Evolutionary conservation across 2,329 filamentous ascomycete species (phyloP).

Genomic region (Ploettnerulaceae sp.): DNA sequence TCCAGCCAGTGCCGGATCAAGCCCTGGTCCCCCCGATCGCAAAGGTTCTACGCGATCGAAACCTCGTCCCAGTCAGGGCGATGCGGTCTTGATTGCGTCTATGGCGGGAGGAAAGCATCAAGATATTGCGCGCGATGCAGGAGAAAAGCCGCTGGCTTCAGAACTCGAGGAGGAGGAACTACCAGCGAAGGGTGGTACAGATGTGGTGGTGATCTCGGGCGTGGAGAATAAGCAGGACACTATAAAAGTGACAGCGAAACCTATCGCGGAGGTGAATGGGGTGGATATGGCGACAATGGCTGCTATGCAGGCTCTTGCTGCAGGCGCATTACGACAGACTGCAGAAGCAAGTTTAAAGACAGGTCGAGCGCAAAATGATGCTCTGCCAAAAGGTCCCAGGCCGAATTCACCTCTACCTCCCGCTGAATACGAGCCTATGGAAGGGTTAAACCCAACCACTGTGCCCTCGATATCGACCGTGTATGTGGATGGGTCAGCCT

Average conservation of each 20-base stretch:
- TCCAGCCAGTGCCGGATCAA: constrained; percentile 40
- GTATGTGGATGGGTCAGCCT: constrained; percentile 9
- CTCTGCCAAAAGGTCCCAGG: background rate
- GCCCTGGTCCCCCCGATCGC: constrained; percentile 27
- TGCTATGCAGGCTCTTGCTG: constrained; percentile 10
- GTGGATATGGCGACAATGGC: constrained; percentile 15
- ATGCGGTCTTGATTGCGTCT: constrained; percentile 62
- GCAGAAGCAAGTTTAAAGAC: constrained; percentile 12
- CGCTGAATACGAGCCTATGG: constrained; percentile 16
- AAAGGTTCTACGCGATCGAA: constrained; percentile 22
- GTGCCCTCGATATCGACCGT: constrained; percentile 21
- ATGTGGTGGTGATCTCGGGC: constrained; percentile 22
- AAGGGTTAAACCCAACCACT: constrained; percentile 20
- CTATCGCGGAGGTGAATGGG: constrained; percentile 8
- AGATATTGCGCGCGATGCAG: constrained; percentile 58
- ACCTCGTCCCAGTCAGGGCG: constrained; percentile 46
- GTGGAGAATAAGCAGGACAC: constrained; percentile 29
- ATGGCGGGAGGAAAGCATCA: constrained; percentile 60
- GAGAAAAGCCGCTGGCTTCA: constrained; percentile 46
- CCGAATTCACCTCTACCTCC: background rate
- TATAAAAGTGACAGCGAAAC: constrained; percentile 18
- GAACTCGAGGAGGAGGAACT: constrained; percentile 41
- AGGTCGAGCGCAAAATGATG: constrained; percentile 6
- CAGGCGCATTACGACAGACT: constrained; percentile 13
- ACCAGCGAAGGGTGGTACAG: constrained; percentile 19